phyloP scores from a whole-genome alignment of 331 rosid genomes.

The Quercus lobata region DNA sequence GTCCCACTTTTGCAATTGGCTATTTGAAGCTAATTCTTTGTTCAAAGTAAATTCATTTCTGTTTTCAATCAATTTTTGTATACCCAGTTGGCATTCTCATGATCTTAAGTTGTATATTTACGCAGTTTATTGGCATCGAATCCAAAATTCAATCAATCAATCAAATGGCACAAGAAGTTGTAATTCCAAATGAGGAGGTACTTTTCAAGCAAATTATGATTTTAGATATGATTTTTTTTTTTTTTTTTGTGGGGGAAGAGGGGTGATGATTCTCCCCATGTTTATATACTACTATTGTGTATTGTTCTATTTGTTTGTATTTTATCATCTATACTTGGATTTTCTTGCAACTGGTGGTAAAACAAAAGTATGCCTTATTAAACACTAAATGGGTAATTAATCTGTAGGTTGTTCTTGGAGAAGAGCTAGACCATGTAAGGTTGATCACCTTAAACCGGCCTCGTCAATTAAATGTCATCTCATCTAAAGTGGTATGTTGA shows the following conservation, averaged over 20 bases:
- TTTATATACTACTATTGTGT: no score
- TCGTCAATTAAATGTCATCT: slow-evolving; percentile 80
- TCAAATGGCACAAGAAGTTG: slow-evolving; percentile 29
- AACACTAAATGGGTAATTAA: slow-evolving; percentile 6
- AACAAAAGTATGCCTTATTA: background rate
- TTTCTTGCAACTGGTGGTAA: background rate
- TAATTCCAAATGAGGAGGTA: slow-evolving; percentile 24
- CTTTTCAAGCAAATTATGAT: background rate
- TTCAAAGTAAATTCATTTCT: no score
- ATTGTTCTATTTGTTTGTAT: no score
- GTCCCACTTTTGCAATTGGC: no score
- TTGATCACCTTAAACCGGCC: slow-evolving; percentile 80
- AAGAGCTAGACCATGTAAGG: slow-evolving; percentile 70
- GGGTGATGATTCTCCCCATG: no score
- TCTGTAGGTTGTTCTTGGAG: slow-evolving; percentile 72
- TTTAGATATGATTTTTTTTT: background rate
- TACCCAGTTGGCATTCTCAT: background rate
- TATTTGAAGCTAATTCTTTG: no score
- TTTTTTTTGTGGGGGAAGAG: no score
- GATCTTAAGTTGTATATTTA: background rate
- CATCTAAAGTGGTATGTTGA: slow-evolving; percentile 55
- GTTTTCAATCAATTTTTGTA: background rate
- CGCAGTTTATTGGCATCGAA: slow-evolving; percentile 9
- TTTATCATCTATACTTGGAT: background rate
- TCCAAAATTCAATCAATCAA: background rate